Percentiles rank a stretch among this genome's conserved stretches.
phyloP scores from a whole-genome alignment of 2,329 filamentous ascomycete genomes.

The Epichloe gansuensis region DNA sequence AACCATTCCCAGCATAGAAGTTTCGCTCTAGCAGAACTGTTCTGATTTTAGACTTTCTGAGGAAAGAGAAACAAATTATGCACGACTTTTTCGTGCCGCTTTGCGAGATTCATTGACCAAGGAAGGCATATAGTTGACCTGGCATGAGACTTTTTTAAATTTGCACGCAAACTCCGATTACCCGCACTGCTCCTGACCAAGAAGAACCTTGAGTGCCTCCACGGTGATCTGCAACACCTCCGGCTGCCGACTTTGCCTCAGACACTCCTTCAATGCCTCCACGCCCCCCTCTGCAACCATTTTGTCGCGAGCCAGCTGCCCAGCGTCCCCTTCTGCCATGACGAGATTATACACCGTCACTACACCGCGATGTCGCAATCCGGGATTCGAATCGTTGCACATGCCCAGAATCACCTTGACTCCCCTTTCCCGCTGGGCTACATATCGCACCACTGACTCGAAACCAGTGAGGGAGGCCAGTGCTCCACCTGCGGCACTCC shows the following conservation, averaged over 20 bases:
- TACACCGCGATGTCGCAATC: conserved; percentile 57
- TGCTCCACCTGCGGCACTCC: conserved; percentile 77
- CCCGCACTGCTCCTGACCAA: conserved; percentile 24
- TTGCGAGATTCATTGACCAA: no score
- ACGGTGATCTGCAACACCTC: conserved; percentile 61
- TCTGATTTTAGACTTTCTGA: no score
- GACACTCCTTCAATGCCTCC: conserved; percentile 53
- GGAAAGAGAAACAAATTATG: no score
- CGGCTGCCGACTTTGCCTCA: conserved; percentile 54
- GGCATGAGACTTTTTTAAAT: background rate
- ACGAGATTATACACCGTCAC: conserved; percentile 66
- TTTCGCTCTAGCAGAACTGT: background rate
- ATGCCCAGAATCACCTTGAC: conserved; percentile 68
- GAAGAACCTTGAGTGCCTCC: conserved; percentile 56
- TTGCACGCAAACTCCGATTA: background rate
- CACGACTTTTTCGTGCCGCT: no score
- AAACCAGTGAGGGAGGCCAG: conserved; percentile 73
- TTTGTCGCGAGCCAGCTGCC: conserved; percentile 44
- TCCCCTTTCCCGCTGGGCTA: conserved; percentile 59
- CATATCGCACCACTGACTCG: conserved; percentile 57
- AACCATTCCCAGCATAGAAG: background rate
- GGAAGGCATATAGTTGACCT: no score
- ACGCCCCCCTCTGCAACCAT: conserved; percentile 52
- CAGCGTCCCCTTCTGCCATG: conserved; percentile 50
- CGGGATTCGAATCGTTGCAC: conserved; percentile 60